phyloP scores from a whole-genome alignment of 495 filamentous ascomycete genomes.

The Mytilinidion resinicola region DNA sequence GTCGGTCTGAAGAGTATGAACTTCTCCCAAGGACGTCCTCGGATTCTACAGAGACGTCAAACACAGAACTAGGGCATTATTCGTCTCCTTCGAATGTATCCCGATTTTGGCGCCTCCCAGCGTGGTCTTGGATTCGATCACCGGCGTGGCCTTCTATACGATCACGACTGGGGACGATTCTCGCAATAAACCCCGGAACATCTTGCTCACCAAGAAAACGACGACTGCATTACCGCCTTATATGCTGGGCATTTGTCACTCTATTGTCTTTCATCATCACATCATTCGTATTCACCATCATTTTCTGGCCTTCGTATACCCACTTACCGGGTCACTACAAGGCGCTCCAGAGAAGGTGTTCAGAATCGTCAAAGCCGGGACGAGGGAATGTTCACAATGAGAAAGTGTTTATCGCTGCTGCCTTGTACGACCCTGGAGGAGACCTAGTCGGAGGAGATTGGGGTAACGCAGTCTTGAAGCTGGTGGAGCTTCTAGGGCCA shows the following conservation, averaged over 20 bases:
- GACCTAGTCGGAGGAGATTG: slow-evolving; percentile 2
- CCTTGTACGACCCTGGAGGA: slow-evolving; percentile 4
- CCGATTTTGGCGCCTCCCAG: neutral
- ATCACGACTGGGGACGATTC: neutral
- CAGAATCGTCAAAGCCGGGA: neutral
- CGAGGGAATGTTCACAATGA: slow-evolving; percentile 8
- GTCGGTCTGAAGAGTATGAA: slow-evolving; percentile 5
- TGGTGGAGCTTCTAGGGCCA: slow-evolving; percentile 40
- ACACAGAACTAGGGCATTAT: neutral
- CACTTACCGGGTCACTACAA: neutral
- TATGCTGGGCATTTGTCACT: neutral
- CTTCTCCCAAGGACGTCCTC: slow-evolving; percentile 3
- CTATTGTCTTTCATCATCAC: neutral
- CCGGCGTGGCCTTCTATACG: too few species aligned
- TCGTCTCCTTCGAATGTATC: neutral
- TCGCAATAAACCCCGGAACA: neutral
- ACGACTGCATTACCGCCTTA: neutral
- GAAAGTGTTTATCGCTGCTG: slow-evolving; percentile 6
- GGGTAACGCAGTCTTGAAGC: slow-evolving; percentile 3
- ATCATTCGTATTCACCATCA: neutral
- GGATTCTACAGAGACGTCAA: neutral
- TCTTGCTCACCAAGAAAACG: neutral
- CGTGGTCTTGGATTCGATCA: neutral
- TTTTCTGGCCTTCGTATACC: slow-evolving; percentile 3
- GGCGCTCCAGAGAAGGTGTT: neutral